phyloP scores from a whole-genome alignment of 1,139 yeast genomes.

The Magnusiomyces magnusii region DNA sequence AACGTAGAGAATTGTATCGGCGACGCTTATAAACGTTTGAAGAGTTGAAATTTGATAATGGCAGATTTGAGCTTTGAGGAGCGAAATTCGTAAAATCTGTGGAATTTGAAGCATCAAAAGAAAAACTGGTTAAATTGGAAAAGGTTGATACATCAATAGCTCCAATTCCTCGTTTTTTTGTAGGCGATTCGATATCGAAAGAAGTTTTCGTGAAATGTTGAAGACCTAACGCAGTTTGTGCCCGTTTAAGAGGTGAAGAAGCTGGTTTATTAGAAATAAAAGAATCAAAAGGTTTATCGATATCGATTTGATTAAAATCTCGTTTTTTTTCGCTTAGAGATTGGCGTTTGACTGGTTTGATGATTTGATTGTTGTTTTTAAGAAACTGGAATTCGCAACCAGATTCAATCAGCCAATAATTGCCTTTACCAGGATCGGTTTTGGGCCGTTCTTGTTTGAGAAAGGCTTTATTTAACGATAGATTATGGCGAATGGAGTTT shows the following conservation, averaged over 20 bases:
- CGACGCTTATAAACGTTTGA: conserved; percentile 5
- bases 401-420: conserved; percentile 85
- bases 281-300: background rate
- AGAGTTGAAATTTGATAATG: too few species aligned
- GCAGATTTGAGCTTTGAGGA: too few species aligned
- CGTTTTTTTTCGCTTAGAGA: too few species aligned
- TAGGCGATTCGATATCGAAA: conserved; percentile 8
- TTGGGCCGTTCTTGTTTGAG: conserved; percentile 86
- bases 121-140: too few species aligned
- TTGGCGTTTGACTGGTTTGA: too few species aligned
- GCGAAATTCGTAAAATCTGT: too few species aligned
- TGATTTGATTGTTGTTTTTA: too few species aligned
- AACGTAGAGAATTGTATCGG: conserved; percentile 5
- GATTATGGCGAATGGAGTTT: conserved; percentile 79
- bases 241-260: conserved; percentile 7
- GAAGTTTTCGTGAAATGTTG: conserved; percentile 3
- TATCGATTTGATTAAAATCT: background rate
- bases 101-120: too few species aligned
- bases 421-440: conserved; percentile 84
- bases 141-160: conserved; percentile 1
- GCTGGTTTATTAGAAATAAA: background rate
- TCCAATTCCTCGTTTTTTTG: conserved; percentile 13
- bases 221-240: conserved; percentile 9
- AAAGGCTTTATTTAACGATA: conserved; percentile 80
- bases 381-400: conserved; percentile 80